Evolutionary conservation across 2,329 filamentous ascomycete species (phyloP).

Genomic region (Metarhizium rileyi): DNA sequence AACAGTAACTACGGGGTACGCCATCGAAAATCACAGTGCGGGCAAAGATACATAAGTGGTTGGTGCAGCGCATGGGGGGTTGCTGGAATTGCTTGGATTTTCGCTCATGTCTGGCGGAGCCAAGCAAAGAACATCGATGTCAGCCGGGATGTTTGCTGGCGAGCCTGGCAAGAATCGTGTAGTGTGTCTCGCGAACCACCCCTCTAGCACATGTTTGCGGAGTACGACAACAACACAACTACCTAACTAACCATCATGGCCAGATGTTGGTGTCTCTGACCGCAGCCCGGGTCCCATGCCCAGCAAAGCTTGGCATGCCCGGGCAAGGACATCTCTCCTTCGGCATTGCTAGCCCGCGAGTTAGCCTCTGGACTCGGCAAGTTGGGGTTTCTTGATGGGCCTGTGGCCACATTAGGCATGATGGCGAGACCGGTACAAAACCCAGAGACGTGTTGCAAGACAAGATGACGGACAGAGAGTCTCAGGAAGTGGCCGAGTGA

Average conservation of each 20-base stretch:
- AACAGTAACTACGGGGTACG: too few relatives aligned
- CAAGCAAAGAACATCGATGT: too few relatives aligned
- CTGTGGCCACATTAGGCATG: background rate
- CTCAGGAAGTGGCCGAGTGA: too few relatives aligned
- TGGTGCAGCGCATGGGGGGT: background rate
- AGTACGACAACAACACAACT: background rate
- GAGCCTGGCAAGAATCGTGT: too few relatives aligned
- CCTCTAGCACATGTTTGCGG: background rate
- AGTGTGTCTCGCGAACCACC: background rate
- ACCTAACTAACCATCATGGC: conserved; percentile 11
- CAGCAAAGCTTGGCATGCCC: conserved; percentile 18
- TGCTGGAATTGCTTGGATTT: background rate
- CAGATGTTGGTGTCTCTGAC: conserved; percentile 11
- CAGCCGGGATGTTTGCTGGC: too few relatives aligned
- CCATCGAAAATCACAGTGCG: background rate
- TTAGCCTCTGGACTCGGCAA: background rate
- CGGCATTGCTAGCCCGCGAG: conserved; percentile 2
- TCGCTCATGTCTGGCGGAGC: background rate
- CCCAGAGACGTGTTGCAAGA: background rate
- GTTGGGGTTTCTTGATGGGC: background rate
- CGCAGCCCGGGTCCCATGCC: conserved; percentile 16
- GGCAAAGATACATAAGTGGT: background rate
- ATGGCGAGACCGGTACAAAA: background rate
- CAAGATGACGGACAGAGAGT: background rate
- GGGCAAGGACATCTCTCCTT: conserved; percentile 4